A percentile compares a stretch with the other conserved stretches of the same genome.
phyloP scores from a whole-genome alignment of 1,284 basidiomycete genomes.

The Boletus calvinii region DNA sequence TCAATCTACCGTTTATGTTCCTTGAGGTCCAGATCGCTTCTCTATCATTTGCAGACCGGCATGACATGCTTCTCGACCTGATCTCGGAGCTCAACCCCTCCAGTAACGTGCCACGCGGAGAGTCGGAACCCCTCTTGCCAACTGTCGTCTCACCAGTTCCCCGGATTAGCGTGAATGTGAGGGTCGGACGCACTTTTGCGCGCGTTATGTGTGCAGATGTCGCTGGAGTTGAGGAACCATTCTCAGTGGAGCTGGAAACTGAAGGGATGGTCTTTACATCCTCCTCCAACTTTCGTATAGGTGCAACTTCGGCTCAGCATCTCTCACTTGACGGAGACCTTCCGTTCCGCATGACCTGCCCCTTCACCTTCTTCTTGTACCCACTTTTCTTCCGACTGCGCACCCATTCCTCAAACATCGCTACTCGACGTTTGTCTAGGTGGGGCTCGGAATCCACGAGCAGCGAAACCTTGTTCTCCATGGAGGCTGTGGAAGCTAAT shows the following conservation, averaged over 20 bases:
- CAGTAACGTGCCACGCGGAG: conserved; percentile 15
- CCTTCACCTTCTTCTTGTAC: conserved; percentile 38
- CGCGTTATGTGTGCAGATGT: conserved; percentile 47
- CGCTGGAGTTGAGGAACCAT: conserved; percentile 38
- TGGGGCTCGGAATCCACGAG: conserved; percentile 36
- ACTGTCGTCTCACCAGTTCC: conserved; percentile 47
- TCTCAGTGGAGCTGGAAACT: conserved; percentile 51
- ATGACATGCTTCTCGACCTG: conserved; percentile 49
- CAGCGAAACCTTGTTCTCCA: conserved; percentile 53
- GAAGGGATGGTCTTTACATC: conserved; percentile 44
- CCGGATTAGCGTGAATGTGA: conserved; percentile 46
- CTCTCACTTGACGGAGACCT: conserved; percentile 26
- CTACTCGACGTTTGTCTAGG: conserved; percentile 29
- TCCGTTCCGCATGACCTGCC: conserved; percentile 40
- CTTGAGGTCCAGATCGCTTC: conserved; percentile 46
- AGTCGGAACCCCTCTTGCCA: conserved; percentile 27
- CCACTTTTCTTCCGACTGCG: conserved; percentile 49
- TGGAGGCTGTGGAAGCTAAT: conserved; percentile 53
- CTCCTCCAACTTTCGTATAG: conserved; percentile 36
- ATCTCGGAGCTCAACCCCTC: conserved; percentile 24
- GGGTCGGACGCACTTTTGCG: conserved; percentile 47
- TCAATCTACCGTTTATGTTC: conserved; percentile 58
- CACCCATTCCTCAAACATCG: conserved; percentile 27
- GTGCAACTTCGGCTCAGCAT: conserved; percentile 21
- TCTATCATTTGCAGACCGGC: conserved; percentile 50